phyloP scores from a whole-genome alignment of 31 red algal species.

The Porphyra umbilicalis region DNA sequence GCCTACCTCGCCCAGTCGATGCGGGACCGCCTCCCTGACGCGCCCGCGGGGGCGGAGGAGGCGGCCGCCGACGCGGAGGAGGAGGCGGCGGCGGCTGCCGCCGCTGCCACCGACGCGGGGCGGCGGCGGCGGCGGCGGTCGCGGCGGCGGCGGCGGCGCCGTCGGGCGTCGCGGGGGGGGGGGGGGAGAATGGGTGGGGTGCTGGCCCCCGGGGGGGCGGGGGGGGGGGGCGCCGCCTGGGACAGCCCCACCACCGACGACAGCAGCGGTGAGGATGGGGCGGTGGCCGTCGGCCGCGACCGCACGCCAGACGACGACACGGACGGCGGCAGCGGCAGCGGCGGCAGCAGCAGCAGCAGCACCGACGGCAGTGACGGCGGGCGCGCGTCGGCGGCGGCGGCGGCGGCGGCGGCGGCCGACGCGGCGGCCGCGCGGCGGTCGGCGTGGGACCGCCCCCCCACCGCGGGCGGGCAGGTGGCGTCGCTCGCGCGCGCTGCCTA shows the following conservation, averaged over 20 bases:
- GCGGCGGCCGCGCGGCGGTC: no score
- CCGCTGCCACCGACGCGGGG: not conserved
- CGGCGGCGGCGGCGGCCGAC: not conserved
- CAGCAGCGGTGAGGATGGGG: not conserved
- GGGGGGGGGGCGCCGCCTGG: not conserved
- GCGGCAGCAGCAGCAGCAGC: not conserved
- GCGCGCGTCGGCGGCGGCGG: not conserved
- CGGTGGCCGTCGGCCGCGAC: not conserved
- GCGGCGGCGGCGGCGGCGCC: constrained; percentile 9
- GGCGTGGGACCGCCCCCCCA: no score
- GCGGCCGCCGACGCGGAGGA: constrained; percentile 5
- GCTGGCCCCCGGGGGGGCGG: not conserved
- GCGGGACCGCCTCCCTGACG: constrained; percentile 61
- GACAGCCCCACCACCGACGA: not conserved
- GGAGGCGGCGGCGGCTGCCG: not conserved
- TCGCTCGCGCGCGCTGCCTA: not conserved
- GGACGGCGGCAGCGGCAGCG: not conserved
- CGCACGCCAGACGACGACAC: not conserved
- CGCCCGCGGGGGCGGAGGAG: not conserved
- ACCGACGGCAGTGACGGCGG: not conserved
- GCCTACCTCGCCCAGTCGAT: constrained; percentile 76
- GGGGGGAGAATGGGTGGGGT: not conserved
- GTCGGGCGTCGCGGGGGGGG: not conserved
- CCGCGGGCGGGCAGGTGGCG: not conserved
- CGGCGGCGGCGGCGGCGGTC: constrained; percentile 6